Evolutionary conservation across 257 asterid species (phyloP).

Genomic region (Capsicum baccatum): DNA sequence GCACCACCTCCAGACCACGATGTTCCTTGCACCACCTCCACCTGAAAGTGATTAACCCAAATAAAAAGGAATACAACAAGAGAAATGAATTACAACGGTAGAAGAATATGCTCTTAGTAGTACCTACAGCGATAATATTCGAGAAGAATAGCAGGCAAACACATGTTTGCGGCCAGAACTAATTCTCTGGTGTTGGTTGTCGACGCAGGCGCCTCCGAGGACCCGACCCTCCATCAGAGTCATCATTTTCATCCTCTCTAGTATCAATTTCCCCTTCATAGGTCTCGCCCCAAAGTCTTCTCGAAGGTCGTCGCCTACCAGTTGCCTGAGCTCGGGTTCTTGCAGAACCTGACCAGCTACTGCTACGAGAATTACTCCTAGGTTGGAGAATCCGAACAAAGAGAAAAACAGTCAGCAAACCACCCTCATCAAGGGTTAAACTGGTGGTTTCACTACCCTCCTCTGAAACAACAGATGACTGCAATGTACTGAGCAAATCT

Average conservation of each 20-base stretch:
- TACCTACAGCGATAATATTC: constrained; percentile 25
- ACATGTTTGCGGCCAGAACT: constrained; percentile 28
- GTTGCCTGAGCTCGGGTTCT: constrained; percentile 57
- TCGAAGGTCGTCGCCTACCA: constrained; percentile 51
- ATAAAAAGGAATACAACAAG: not conserved
- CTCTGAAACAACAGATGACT: constrained; percentile 69
- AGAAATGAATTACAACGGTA: not conserved
- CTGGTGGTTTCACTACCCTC: constrained; percentile 61
- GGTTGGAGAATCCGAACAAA: constrained; percentile 71
- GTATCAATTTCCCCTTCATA: constrained; percentile 56
- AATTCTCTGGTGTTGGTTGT: constrained; percentile 46
- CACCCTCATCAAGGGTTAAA: constrained; percentile 63
- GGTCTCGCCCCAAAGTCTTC: constrained; percentile 78
- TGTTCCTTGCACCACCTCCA: not conserved
- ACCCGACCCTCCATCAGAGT: constrained; percentile 42
- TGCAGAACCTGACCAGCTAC: constrained; percentile 55
- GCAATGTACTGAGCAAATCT: constrained; percentile 75
- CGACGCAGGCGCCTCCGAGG: constrained; percentile 36
- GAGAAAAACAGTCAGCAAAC: constrained; percentile 69
- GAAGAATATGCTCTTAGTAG: not conserved
- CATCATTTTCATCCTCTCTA: constrained; percentile 48
- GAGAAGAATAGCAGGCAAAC: constrained; percentile 21
- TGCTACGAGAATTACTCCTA: constrained; percentile 49
- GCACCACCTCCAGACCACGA: not conserved
- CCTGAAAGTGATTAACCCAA: constrained; percentile 8